A percentile compares a stretch with the other conserved stretches of the same genome.
phyloP scores from a whole-genome alignment of 306 rosid species.

The Abrus pulchellus region DNA sequence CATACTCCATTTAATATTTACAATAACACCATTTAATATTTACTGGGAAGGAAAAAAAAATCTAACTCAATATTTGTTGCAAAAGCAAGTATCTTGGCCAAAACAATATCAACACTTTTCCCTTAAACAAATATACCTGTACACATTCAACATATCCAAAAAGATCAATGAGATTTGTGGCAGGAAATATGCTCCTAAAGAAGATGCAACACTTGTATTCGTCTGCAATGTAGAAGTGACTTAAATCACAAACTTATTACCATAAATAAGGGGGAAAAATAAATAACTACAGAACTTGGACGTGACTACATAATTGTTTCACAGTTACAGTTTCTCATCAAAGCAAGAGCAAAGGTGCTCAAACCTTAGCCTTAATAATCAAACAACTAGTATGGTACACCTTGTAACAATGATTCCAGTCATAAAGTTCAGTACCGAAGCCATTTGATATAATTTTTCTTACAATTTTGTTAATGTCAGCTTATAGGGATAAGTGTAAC shows the following conservation, averaged over 20 bases:
- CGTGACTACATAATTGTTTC: background rate
- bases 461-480: background rate
- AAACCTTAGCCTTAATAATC: conserved; percentile 15
- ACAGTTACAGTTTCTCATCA: background rate
- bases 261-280: background rate
- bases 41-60: background rate
- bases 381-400: background rate
- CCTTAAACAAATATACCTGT: conserved; percentile 69
- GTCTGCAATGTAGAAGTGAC: conserved; percentile 64
- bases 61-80: background rate
- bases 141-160: conserved; percentile 97
- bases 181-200: conserved; percentile 91
- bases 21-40: conserved; percentile 30
- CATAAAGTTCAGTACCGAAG: background rate
- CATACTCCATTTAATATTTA: conserved; percentile 34
- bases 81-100: background rate
- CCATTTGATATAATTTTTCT: background rate
- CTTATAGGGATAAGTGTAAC: too few relatives aligned
- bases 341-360: conserved; percentile 7
- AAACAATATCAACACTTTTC: background rate
- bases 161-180: conserved; percentile 88
- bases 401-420: background rate
- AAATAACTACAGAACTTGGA: background rate
- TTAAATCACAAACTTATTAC: background rate
- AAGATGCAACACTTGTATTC: conserved; percentile 87